Percentiles rank a stretch among this genome's conserved stretches.
These are phyloP conservation scores for Sarocladium kiliense DNA, from an alignment of 2,329 filamentous ascomycete genomes.

Conservation along the genomic window DNA sequence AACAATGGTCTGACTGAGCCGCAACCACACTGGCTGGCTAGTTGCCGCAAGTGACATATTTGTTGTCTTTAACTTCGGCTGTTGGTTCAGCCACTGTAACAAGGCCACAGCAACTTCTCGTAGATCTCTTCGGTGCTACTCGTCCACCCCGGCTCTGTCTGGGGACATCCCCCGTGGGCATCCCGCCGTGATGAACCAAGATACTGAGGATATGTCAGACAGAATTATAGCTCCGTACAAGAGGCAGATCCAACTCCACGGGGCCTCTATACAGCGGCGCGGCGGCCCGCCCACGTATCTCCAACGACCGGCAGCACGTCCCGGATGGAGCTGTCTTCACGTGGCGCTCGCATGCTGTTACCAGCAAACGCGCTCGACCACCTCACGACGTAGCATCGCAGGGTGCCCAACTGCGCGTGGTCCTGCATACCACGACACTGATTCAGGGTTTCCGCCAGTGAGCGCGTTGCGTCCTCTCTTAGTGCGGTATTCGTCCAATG, in stretches of 20 bases:
- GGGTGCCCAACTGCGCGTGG: background rate
- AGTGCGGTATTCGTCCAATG: background rate
- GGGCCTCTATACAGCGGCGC: background rate
- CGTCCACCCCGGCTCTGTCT: background rate
- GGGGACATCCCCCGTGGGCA: constrained; percentile 6
- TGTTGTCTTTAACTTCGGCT: background rate
- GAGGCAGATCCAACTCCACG: background rate
- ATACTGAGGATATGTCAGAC: background rate
- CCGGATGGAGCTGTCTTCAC: constrained; percentile 4
- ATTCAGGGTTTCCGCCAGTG: background rate
- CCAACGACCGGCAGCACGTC: background rate
- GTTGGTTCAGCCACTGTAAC: background rate
- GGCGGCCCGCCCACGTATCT: constrained; percentile 1
- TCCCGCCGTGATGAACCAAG: background rate
- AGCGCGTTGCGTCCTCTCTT: background rate
- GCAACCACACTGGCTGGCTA: background rate
- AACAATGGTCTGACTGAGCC: background rate
- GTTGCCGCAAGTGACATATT: background rate
- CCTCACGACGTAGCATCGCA: background rate
- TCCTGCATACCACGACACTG: background rate
- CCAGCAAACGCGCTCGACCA: background rate
- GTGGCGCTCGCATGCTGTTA: background rate
- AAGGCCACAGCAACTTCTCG: background rate
- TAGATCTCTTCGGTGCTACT: background rate
- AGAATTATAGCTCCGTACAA: background rate